These are phyloP conservation scores for Penicillium parvum DNA, from an alignment of 495 filamentous ascomycete genomes.

Conservation along the genomic window DNA sequence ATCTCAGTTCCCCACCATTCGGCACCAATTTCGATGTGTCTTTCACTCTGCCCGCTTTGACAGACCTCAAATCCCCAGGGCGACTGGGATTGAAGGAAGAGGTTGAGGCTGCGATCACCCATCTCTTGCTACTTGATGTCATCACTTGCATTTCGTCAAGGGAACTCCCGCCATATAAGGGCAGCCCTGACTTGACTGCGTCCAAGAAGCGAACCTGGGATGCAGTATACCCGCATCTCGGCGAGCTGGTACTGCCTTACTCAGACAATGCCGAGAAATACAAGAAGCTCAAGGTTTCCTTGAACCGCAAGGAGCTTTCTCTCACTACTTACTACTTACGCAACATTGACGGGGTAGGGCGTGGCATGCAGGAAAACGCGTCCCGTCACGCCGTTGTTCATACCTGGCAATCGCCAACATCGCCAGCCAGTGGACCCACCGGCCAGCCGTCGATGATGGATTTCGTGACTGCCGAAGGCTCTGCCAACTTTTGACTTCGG, in stretches of 20 bases:
- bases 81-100: slow-evolving; percentile 35
- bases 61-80: slow-evolving; percentile 35
- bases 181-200: background rate
- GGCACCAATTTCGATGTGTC: slow-evolving; percentile 48
- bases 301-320: slow-evolving; percentile 32
- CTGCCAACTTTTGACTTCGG: too few species aligned
- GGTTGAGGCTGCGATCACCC: slow-evolving; percentile 33
- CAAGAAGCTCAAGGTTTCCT: slow-evolving; percentile 35
- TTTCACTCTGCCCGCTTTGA: slow-evolving; percentile 30
- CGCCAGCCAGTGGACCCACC: background rate
- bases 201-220: slow-evolving; percentile 23
- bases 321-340: slow-evolving; percentile 22
- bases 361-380: slow-evolving; percentile 7
- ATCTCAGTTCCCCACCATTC: slow-evolving; percentile 34
- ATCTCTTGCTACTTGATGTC: slow-evolving; percentile 39
- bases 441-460: slow-evolving; percentile 27
- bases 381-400: slow-evolving; percentile 9
- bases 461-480: slow-evolving; percentile 26
- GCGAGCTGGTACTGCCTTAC: slow-evolving; percentile 32
- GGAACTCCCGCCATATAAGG: slow-evolving; percentile 3
- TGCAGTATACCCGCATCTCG: slow-evolving; percentile 38
- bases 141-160: slow-evolving; percentile 28
- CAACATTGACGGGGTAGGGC: slow-evolving; percentile 18
- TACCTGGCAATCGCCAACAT: slow-evolving; percentile 23
- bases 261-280: slow-evolving; percentile 14